Base-by-base conservation (phyloP, 2,329 filamentous ascomycete genomes). In the Aspergillus sp. region DNA sequence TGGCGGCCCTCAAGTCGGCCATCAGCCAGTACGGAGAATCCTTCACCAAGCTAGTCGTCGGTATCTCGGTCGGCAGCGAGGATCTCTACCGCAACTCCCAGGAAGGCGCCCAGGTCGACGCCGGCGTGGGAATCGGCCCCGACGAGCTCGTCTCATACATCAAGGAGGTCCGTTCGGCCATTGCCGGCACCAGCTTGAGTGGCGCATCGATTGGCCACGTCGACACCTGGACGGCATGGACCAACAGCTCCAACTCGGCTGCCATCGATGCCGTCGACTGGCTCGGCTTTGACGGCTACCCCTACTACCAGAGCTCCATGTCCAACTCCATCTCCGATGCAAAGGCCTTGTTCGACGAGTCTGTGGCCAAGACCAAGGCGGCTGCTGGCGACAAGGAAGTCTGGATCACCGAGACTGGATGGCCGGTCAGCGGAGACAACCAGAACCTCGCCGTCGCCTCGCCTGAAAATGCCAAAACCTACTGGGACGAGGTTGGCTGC, bases 391-490 rank as follows among this genome's bases (percentile, higher is more conserved):
- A 78, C 60, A 91, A 90, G 76, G 73, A 79, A 12, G 78, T 94
- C 55, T 93, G 87, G 87, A 78, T 94, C 50, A 93, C 89, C 27
- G 89, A 95, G 76, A 93, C 88, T 11, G 90, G 90, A 52, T 93
- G 87, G 81, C 89, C 90, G 39, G 81, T 90, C 42, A 81, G 75
- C 57, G 90, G 89, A 44, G 70, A 78, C 51, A 75, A 71, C 1
- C 69, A 77, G 49, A 82, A 82, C 54, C 62, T 78, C 39, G 87
- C 81, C 33, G 75, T 85, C 7, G 74, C 90, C 5, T 82, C 74
- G 31, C 50, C 70, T 29, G 70, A 76, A 42, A 90, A 91, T 61
- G 88, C 90, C 35, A 76, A 87, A 72, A 77, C 68, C n/a, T 95
- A 81, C 77, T 95, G 88, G 86, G 75, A 87, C 55, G 72, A 85